Conservation (phyloP, 2,329 filamentous ascomycete species). For the Periconia sp. region DNA sequence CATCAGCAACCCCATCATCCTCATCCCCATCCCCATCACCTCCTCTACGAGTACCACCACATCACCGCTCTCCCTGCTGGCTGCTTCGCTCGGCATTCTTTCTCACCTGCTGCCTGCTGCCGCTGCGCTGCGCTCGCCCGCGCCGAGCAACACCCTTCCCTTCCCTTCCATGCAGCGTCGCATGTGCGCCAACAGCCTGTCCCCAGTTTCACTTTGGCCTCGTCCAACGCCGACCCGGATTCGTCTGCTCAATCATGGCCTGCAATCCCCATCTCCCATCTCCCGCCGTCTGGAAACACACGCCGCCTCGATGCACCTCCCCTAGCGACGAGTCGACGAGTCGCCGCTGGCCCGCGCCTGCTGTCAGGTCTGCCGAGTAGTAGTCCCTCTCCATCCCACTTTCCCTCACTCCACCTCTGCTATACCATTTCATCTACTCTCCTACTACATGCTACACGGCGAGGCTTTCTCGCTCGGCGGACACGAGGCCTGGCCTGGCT, state of each 20-base stretch:
- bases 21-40: too few species aligned
- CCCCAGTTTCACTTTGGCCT: conserved; percentile 5
- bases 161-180: too few species aligned
- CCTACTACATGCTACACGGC: not conserved
- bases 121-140: too few species aligned
- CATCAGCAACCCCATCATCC: too few species aligned
- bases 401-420: too few species aligned
- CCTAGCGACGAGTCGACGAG: not conserved
- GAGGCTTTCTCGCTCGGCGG: conserved; percentile 5
- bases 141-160: too few species aligned
- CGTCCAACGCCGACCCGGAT: conserved; percentile 6
- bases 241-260: conserved; percentile 1
- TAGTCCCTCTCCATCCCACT: not conserved
- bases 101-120: too few species aligned
- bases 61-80: too few species aligned
- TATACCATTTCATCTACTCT: not conserved
- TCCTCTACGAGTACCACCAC: too few species aligned
- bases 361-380: not conserved
- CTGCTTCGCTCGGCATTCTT: too few species aligned
- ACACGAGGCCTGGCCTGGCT: conserved; percentile 3
- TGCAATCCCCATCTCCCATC: not conserved
- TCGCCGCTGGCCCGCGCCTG: not conserved
- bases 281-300: not conserved
- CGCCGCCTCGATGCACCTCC: not conserved
- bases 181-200: too few species aligned